Evolutionary conservation across 768 basidiomycete genomes (phyloP), one percentile per base, ranked within the genome.

Genomic region (Lactifluus rugatus): DNA sequence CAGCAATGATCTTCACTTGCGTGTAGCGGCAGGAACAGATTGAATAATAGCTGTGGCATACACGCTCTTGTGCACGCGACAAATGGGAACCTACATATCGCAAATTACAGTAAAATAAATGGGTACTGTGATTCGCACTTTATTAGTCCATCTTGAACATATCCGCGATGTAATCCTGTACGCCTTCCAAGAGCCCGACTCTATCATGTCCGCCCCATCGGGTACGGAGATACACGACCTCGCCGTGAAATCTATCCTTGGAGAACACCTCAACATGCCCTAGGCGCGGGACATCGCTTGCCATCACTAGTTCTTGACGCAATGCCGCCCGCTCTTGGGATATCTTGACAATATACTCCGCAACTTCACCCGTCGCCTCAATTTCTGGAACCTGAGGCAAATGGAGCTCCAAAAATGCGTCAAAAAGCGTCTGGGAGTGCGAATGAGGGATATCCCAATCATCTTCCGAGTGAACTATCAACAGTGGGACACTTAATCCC

Each of bases 401-500:
- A 54, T 79, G 72, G 0, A 81, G 81, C 21, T 83, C 81, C 31
- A 89, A 67, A 56, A 91, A 79, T 0, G 78, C 73, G 28, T 86
- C 75, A 70, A 90, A 90, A 23, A 93, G 78, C 0, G 74, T 70
- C 14, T 76, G 73, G 0, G 90, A 84, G 67, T 93, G 90, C 0
- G 77, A 73, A 62, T 81, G 75, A 0, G 84, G 83, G 48, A 93
- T 90, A 23, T 88, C 84, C 64, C 72, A 74, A 70, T 93, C 91
- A 67, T 91, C 76, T 60, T 77, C 74, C 7, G 90, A 82, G 68
- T 93, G 91, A 0, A 78, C 82, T 61, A 93, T 77, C 37, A 92
- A 73, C 7, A 88, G 77, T 9, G 85, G 82, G 0, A 80, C 79
- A 62, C 81, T 80, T 63, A 90, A 79, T 57, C 77, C 74, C 88